Evolutionary conservation across 148 eudicot genomes (phyloP).

Genomic region (Camellia sinensis): DNA sequence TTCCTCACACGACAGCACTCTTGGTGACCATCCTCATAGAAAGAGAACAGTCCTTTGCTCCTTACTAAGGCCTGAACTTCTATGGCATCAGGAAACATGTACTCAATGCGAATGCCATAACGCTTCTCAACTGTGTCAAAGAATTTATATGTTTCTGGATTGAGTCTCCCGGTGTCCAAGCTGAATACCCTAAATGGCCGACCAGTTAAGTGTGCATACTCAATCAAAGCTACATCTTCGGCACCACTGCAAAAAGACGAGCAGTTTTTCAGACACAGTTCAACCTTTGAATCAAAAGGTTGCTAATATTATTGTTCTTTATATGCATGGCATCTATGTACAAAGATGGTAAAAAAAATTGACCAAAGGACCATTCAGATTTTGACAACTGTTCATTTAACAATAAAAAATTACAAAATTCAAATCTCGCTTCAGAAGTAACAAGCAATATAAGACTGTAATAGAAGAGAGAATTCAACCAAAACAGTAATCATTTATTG

Average conservation of each 20-base stretch:
- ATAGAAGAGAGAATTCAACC: too few relatives aligned
- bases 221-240: slow-evolving; percentile 95
- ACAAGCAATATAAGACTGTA: too few relatives aligned
- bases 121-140: slow-evolving; percentile 75
- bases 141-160: slow-evolving; percentile 79
- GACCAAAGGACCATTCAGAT: too few relatives aligned
- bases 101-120: slow-evolving; percentile 76
- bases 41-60: slow-evolving; percentile 83
- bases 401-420: too few relatives aligned
- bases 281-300: too few relatives aligned
- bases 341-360: too few relatives aligned
- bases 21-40: slow-evolving; percentile 94
- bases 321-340: too few relatives aligned
- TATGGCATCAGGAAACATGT: slow-evolving; percentile 89
- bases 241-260: slow-evolving; percentile 69
- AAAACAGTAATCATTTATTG: too few relatives aligned
- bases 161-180: slow-evolving; percentile 82
- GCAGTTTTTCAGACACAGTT: neutral
- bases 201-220: slow-evolving; percentile 85
- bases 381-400: too few relatives aligned
- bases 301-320: too few relatives aligned
- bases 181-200: slow-evolving; percentile 88
- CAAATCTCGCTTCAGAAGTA: too few relatives aligned
- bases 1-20: slow-evolving; percentile 95
- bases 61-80: slow-evolving; percentile 85